A percentile compares a stretch with the other conserved stretches of the same genome.
These are phyloP conservation scores for Xylaria sp. DNA, from an alignment of 2,329 filamentous ascomycete genomes.

Conservation along the genomic window DNA sequence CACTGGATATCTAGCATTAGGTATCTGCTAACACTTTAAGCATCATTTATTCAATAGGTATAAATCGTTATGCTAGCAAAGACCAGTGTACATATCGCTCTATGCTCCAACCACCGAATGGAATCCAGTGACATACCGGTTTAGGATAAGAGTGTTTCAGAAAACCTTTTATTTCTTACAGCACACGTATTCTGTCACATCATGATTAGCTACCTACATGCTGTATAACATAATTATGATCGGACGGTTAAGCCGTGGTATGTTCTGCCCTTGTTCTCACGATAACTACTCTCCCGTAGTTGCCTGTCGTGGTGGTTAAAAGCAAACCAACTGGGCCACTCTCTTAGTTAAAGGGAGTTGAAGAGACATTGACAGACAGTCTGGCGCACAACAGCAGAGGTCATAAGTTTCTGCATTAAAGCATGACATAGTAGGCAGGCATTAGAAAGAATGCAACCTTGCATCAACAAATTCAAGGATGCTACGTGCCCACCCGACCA, in stretches of 20 bases:
- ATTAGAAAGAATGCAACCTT: conserved; percentile 26
- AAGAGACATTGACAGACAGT: background rate
- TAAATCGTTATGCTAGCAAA: no score
- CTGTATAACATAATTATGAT: background rate
- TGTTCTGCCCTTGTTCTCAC: background rate
- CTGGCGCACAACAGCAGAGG: background rate
- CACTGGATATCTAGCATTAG: background rate
- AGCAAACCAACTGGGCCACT: background rate
- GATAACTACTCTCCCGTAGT: no score
- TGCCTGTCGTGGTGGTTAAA: no score
- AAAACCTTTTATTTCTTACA: background rate
- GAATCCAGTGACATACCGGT: background rate
- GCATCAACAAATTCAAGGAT: conserved; percentile 19
- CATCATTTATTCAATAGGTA: no score
- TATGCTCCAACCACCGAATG: background rate
- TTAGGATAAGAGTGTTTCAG: background rate
- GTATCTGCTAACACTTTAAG: no score
- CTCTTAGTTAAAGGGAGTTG: background rate
- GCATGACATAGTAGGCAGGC: background rate
- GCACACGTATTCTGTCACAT: background rate
- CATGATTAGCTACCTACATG: background rate
- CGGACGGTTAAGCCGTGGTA: background rate
- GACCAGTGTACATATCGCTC: no score
- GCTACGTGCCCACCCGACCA: conserved; percentile 20
- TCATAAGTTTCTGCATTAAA: background rate